These are phyloP conservation scores for Cyclotella baltica DNA, from an alignment of 108 stramenopile genomes.

Conservation along the genomic window DNA sequence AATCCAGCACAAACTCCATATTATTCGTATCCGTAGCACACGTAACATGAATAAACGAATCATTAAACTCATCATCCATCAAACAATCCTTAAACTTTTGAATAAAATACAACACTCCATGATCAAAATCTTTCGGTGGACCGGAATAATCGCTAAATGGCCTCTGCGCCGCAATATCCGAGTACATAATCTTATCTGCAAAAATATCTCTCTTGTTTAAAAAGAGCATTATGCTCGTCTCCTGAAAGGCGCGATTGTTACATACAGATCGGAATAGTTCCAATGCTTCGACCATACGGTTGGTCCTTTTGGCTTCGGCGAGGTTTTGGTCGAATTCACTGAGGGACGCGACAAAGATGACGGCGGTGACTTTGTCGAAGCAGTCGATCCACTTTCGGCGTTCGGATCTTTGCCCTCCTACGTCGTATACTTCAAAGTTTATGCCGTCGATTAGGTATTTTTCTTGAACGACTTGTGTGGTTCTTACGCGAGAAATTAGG, in stretches of 20 bases:
- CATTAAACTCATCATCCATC: conserved; percentile 85
- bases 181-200: conserved; percentile 93
- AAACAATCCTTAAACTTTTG: conserved; percentile 93
- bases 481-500: conserved; percentile 94
- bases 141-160: conserved; percentile 88
- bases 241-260: conserved; percentile 94
- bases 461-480: conserved; percentile 95
- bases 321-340: conserved; percentile 97
- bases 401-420: conserved; percentile 91
- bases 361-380: conserved; percentile 97
- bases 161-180: conserved; percentile 81
- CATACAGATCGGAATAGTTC: conserved; percentile 96
- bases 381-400: conserved; percentile 94
- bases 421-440: conserved; percentile 97
- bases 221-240: conserved; percentile 91
- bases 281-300: conserved; percentile 97
- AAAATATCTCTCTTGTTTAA: conserved; percentile 99
- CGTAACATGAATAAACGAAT: conserved; percentile 93
- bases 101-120: conserved; percentile 92
- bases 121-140: conserved; percentile 85
- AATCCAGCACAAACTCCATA: conserved; percentile 92
- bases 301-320: conserved; percentile 94
- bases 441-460: conserved; percentile 88
- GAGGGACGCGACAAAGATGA: conserved; percentile 98
- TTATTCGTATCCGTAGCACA: conserved; percentile 99